Evolutionary conservation across 148 eudicot genomes (phyloP).

Genomic region (Spergularia marina): DNA sequence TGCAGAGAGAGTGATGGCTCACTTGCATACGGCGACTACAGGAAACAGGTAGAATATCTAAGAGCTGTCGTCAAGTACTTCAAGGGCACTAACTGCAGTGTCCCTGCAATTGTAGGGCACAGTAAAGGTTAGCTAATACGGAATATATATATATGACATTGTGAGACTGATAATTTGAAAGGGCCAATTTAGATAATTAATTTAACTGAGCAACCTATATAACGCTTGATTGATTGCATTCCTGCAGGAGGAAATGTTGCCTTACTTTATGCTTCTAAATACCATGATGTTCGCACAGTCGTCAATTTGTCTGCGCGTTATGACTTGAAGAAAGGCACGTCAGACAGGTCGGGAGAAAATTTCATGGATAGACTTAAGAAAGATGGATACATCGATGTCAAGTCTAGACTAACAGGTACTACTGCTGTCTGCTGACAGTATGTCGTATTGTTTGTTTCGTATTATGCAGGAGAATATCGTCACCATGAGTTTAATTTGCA

Average conservation of each 20-base stretch:
- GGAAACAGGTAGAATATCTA: constrained; percentile 66
- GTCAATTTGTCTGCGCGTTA: constrained; percentile 81
- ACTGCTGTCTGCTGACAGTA: not conserved
- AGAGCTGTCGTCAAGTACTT: constrained; percentile 62
- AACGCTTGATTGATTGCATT: constrained; percentile 8
- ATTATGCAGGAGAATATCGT: constrained; percentile 50
- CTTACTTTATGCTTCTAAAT: constrained; percentile 81
- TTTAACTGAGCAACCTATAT: no score
- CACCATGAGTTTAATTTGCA: no score
- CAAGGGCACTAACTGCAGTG: constrained; percentile 37
- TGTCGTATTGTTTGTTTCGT: not conserved
- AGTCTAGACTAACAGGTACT: constrained; percentile 46
- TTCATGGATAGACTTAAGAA: constrained; percentile 56
- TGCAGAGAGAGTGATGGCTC: constrained; percentile 92
- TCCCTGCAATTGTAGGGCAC: constrained; percentile 70
- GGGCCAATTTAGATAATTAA: no score
- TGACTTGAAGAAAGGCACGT: constrained; percentile 62
- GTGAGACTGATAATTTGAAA: no score
- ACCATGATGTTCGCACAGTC: constrained; percentile 62
- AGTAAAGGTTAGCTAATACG: constrained; percentile 63
- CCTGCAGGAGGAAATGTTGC: constrained; percentile 74
- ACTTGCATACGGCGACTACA: constrained; percentile 60
- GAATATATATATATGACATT: not conserved
- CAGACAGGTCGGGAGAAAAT: constrained; percentile 59
- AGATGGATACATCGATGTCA: constrained; percentile 71